A percentile compares a stretch with the other conserved stretches of the same genome.
Conservation (phyloP, 768 basidiomycete species). For the Russula earlei region DNA sequence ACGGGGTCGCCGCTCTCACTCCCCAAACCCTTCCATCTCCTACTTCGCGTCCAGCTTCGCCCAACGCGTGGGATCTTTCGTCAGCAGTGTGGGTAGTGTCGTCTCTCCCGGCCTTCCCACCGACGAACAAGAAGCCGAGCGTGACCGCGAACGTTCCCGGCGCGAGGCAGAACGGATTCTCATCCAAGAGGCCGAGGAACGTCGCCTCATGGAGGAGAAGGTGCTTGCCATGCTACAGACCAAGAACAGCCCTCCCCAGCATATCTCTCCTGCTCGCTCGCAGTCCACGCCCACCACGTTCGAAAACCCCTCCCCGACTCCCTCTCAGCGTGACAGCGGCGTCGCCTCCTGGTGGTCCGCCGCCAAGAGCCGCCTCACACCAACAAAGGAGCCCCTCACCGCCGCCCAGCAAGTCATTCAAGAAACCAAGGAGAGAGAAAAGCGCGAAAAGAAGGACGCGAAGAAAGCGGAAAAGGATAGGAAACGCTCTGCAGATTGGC, state of each 20-base stretch:
- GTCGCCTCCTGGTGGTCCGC: constrained; percentile 53
- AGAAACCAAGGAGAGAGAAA: constrained; percentile 61
- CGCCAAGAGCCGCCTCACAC: constrained; percentile 67
- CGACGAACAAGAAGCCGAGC: constrained; percentile 70
- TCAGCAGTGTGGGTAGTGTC: constrained; percentile 38
- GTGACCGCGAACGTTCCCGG: constrained; percentile 66
- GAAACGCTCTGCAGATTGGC: constrained; percentile 38
- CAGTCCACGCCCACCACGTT: constrained; percentile 36
- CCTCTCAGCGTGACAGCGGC: constrained; percentile 50
- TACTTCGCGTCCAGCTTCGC: constrained; percentile 67
- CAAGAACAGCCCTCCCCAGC: constrained; percentile 28
- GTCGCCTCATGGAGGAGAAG: constrained; percentile 60
- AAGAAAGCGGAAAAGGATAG: constrained; percentile 38
- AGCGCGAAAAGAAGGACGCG: constrained; percentile 32
- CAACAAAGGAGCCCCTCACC: constrained; percentile 70
- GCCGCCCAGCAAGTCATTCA: constrained; percentile 77
- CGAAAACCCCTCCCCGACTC: constrained; percentile 43
- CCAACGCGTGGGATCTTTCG: constrained; percentile 60
- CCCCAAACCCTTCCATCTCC: constrained; percentile 62
- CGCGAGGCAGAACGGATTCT: constrained; percentile 74
- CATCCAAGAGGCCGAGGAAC: constrained; percentile 58
- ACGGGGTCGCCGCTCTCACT: constrained; percentile 42
- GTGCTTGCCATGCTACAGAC: constrained; percentile 67
- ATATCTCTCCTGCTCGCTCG: constrained; percentile 53
- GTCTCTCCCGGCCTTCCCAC: constrained; percentile 39